Percentiles rank a stretch among this genome's conserved stretches.
phyloP scores from a whole-genome alignment of 495 filamentous ascomycete species.

The Pyrenula massariospora region DNA sequence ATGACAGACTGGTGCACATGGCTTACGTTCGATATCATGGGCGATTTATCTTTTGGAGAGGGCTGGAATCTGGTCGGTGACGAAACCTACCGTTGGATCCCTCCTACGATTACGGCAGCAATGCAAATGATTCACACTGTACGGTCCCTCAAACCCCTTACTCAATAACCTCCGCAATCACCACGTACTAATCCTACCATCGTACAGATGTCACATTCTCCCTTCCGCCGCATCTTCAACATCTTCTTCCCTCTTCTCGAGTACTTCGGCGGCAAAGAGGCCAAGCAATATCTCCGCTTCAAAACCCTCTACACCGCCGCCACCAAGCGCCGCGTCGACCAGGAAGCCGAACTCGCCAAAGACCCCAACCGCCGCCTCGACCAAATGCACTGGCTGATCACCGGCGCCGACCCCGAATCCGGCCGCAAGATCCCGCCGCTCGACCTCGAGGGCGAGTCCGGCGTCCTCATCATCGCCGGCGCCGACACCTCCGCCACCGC shows the following conservation, averaged over 20 bases:
- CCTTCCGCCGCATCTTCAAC: not conserved
- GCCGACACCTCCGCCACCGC: conserved; percentile 54
- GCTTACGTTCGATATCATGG: conserved; percentile 39
- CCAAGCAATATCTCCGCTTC: not conserved
- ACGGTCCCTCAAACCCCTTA: not conserved
- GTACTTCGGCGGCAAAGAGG: not conserved
- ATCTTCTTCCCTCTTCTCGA: not conserved
- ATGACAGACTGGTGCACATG: conserved; percentile 41
- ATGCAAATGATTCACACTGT: not conserved
- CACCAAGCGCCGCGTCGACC: not conserved
- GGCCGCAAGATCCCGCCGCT: conserved; percentile 44
- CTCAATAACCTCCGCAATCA: not conserved
- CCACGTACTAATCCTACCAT: not conserved
- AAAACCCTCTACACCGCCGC: not conserved
- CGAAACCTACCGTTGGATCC: not conserved
- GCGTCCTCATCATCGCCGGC: conserved; percentile 1
- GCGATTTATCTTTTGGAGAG: conserved; percentile 5
- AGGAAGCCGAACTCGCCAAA: not conserved
- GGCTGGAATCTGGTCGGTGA: not conserved
- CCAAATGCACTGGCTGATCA: conserved; percentile 13
- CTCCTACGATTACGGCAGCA: not conserved
- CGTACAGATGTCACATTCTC: not conserved
- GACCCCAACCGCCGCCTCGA: not conserved
- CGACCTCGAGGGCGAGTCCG: conserved; percentile 30
- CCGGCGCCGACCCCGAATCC: conserved; percentile 45